phyloP scores from a whole-genome alignment of 192 early-diverging fungal species.

The Mortierella hygrophila region DNA sequence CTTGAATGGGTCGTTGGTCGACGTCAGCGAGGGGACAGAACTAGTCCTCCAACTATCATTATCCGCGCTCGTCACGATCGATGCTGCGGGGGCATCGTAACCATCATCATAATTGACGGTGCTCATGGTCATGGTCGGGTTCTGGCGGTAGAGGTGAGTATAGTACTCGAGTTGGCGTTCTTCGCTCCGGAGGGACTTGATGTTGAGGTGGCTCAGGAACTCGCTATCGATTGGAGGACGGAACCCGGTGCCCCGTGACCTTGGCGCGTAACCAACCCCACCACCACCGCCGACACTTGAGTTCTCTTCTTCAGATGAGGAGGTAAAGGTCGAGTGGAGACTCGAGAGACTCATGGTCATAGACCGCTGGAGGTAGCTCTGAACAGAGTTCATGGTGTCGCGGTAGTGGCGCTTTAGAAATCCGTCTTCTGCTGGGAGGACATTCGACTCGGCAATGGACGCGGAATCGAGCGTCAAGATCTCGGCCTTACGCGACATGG shows the following conservation, averaged over 20 bases:
- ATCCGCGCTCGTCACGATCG: not conserved
- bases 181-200: constrained; percentile 23
- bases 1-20: constrained; percentile 50
- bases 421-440: not conserved
- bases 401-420: constrained; percentile 4
- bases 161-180: constrained; percentile 44
- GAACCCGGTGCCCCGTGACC: constrained; percentile 11
- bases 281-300: not conserved
- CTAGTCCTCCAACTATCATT: constrained; percentile 20
- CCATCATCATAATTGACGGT: constrained; percentile 1
- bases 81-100: not conserved
- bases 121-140: constrained; percentile 24
- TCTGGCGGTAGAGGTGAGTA: constrained; percentile 29
- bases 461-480: constrained; percentile 21
- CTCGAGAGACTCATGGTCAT: constrained; percentile 39
- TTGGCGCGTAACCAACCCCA: not conserved
- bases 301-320: constrained; percentile 13
- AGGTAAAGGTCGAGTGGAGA: constrained; percentile 2
- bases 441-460: constrained; percentile 1
- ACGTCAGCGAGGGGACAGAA: constrained; percentile 49
- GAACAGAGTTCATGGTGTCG: constrained; percentile 41
- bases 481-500: constrained; percentile 46
- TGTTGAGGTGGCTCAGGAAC: constrained; percentile 42
- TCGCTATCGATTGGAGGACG: constrained; percentile 24
- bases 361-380: constrained; percentile 42